Evolutionary conservation across 257 asterid genomes (phyloP).

Genomic region (Vinca minor): DNA sequence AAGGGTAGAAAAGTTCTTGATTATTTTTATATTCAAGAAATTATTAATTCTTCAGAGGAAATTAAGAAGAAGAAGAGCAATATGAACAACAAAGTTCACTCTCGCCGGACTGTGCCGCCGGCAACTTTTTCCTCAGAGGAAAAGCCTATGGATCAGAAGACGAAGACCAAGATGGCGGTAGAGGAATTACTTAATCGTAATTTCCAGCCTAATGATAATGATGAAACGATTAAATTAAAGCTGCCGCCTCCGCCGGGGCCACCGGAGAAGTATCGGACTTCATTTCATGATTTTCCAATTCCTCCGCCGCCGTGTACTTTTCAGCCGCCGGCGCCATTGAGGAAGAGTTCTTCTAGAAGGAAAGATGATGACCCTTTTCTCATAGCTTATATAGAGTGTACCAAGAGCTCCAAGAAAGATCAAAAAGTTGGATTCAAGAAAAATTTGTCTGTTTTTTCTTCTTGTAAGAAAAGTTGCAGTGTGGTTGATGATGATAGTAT

Average conservation of each 20-base stretch:
- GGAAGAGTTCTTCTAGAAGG: slow-evolving; percentile 29
- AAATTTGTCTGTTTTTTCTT: slow-evolving; percentile 41
- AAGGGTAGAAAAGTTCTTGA: slow-evolving; percentile 5
- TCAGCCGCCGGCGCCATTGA: slow-evolving; percentile 20
- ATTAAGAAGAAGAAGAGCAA: too few relatives aligned
- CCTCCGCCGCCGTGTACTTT: slow-evolving; percentile 49
- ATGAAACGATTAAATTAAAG: slow-evolving; percentile 15
- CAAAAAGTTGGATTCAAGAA: too few relatives aligned
- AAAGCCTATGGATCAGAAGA: slow-evolving; percentile 46
- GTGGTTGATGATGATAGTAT: slow-evolving; percentile 38
- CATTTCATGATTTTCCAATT: slow-evolving; percentile 23
- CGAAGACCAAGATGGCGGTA: slow-evolving; percentile 2
- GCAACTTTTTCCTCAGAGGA: slow-evolving; percentile 74
- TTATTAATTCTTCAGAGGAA: too few relatives aligned
- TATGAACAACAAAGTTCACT: slow-evolving; percentile 36
- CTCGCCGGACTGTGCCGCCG: slow-evolving; percentile 53
- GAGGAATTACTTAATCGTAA: slow-evolving; percentile 26
- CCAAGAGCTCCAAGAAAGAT: slow-evolving; percentile 39
- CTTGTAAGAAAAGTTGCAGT: slow-evolving; percentile 40
- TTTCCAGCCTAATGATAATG: slow-evolving; percentile 19
- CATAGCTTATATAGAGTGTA: slow-evolving; percentile 57
- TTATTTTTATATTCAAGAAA: background rate
- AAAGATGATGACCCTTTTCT: slow-evolving; percentile 62
- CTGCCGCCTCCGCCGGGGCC: slow-evolving; percentile 50
- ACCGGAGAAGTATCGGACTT: slow-evolving; percentile 20